Conservation (phyloP, 805 yeast genomes). For the Candida xiaguanensis region DNA sequence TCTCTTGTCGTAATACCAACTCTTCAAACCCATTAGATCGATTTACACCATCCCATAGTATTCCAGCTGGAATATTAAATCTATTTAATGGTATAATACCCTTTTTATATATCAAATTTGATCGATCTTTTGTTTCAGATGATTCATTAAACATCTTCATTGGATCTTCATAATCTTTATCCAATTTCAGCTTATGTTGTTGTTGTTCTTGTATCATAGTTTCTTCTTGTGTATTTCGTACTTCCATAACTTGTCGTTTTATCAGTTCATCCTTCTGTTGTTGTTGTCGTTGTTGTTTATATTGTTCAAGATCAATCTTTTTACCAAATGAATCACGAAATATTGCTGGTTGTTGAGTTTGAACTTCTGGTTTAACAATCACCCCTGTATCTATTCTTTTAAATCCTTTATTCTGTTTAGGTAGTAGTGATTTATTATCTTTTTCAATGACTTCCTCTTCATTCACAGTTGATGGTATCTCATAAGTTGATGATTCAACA, state of each 20-base stretch:
- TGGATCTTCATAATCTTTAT: conserved; percentile 60
- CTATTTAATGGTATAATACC: conserved; percentile 64
- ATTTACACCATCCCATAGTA: conserved; percentile 83
- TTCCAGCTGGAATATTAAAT: conserved; percentile 74
- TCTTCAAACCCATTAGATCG: conserved; percentile 85
- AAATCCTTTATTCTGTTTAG: conserved; percentile 26
- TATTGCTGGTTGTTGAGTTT: conserved; percentile 25
- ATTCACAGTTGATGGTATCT: conserved; percentile 7
- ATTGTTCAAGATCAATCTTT: conserved; percentile 38
- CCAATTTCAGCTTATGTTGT: conserved; percentile 22
- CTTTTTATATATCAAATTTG: conserved; percentile 35
- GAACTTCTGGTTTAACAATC: conserved; percentile 5
- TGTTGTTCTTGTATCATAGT: conserved; percentile 23
- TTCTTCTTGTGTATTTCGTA: conserved; percentile 35
- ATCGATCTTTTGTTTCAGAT: conserved; percentile 11
- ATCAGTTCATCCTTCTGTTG: conserved; percentile 8
- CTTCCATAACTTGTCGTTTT: conserved; percentile 19
- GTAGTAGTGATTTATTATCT: conserved; percentile 22
- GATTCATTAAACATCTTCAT: conserved; percentile 41
- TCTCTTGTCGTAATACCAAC: conserved; percentile 45
- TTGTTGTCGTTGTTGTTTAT: conserved; percentile 18
- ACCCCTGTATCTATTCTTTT: conserved; percentile 32
- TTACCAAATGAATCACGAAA: conserved; percentile 64
- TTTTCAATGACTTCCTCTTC: conserved; percentile 14
- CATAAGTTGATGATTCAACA: conserved; percentile 9